These are phyloP conservation scores for Epichloe sp. DNA, from an alignment of 2,329 filamentous ascomycete genomes.

Conservation along the genomic window DNA sequence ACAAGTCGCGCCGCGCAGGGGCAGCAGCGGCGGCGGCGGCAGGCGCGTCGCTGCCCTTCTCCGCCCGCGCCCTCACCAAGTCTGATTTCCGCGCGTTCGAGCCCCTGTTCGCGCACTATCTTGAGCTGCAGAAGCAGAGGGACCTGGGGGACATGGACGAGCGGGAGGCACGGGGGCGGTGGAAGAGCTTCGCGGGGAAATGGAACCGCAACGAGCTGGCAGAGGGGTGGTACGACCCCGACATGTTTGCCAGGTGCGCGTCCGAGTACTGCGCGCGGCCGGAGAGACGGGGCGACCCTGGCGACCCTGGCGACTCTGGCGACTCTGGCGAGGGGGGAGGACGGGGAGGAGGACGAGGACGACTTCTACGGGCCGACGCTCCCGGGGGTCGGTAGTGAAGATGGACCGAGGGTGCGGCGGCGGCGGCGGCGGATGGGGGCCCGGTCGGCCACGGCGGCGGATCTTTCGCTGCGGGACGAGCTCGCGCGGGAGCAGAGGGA, in stretches of 20 bases:
- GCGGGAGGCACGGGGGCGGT: slow-evolving; percentile 66
- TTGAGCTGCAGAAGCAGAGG: slow-evolving; percentile 76
- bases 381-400: slow-evolving; percentile 5
- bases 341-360: slow-evolving; percentile 19
- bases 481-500: slow-evolving; percentile 35
- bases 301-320: background rate
- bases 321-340: slow-evolving; percentile 3
- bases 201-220: slow-evolving; percentile 87
- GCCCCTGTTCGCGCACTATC: slow-evolving; percentile 68
- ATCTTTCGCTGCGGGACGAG: slow-evolving; percentile 52
- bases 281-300: background rate
- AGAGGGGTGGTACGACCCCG: slow-evolving; percentile 87
- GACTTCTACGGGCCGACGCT: slow-evolving; percentile 37
- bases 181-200: slow-evolving; percentile 85
- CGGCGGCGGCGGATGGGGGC: slow-evolving; percentile 30
- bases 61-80: slow-evolving; percentile 53
- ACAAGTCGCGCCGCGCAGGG: background rate
- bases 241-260: slow-evolving; percentile 38
- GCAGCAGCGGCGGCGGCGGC: too few relatives aligned
- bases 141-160: slow-evolving; percentile 54
- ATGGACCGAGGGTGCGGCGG: slow-evolving; percentile 8
- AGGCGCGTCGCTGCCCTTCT: slow-evolving; percentile 42
- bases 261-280: slow-evolving; percentile 12
- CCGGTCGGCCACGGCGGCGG: slow-evolving; percentile 57
- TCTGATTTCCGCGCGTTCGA: slow-evolving; percentile 53